Base-by-base conservation (phyloP, 768 basidiomycete species). In the Boletus coccyginus region DNA sequence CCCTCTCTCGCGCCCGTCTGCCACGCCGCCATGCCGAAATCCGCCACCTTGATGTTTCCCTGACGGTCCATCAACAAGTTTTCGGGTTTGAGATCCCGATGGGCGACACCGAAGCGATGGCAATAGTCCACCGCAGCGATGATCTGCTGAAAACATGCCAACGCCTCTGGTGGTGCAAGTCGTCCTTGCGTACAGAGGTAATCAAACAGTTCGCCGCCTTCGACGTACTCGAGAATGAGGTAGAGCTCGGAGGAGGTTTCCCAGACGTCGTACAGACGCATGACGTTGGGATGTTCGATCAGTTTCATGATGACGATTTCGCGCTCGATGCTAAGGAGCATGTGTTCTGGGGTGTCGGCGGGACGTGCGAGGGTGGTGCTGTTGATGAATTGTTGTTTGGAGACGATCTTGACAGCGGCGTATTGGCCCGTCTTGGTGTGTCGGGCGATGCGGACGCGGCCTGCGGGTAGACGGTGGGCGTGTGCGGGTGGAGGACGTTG, bases 221-320 rank as follows among this genome's bases (percentile, higher is more conserved):
- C 89, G 59, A 95, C 86, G 71, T 95, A 97, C 75, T 98, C 95
- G 63, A 96, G 85, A 64, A 98, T 88, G 57, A 98, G 85, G 70
- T 85, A 97, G 61, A 96, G 82, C 56, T 95, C 87, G 33, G 83
- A 81, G 5, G 88, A 88, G 0, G 94, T 94, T 74, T 98, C 94
- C 93, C 92, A 98, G 59, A 98, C 94, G 68, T 98, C 95, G 75
- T 94, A 95, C 31, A 98, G 82, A 55, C 86, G 87, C 83, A 97
- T 84, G 61, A 98, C 85, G 70, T 96, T 94, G 3, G 94, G 94
- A 68, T 98, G 94, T 60, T 95, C 88, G 62, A 97, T 88, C 59
- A 97, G 85, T 72, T 97, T 98, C 94, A 98, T 95, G 66, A 97
- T 87, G 57, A 95, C 92, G 50, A 97, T 96, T 73, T 98, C 95